Base-by-base conservation (phyloP, 73 alveolate species). In the Paramecium caudatum region DNA sequence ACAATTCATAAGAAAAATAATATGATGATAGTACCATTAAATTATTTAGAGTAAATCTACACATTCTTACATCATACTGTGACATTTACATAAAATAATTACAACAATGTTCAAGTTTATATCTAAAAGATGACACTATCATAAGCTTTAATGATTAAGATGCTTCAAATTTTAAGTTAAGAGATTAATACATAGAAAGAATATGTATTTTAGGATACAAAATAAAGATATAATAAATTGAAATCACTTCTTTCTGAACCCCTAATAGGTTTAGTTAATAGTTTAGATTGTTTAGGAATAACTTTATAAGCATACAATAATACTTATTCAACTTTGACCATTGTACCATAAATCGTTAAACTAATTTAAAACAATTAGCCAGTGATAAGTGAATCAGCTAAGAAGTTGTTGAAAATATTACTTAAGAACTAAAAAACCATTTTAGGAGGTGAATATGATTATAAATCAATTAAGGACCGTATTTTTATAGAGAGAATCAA, bases 211-310 rank as follows among this genome's bases (percentile, higher is more conserved):
- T 74, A 74, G n/a, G 69, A 74, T 74, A 27, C 43, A 13, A 45
- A 74, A 5, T 17, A 37, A 19, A 45, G 68, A 7, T 21, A 27
- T 8, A 16, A 74, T 8, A 74, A 74, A 21, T 45, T 74, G 33
- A 74, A 74, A 43, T 21, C 69, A 1, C 17, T 41, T 21, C 34
- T 74, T 8, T 27, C 43, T 19, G 88, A 74, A 74, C 5, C 36
- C n/a, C 32, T 41, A 74, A 74, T 74, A 10, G 43, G 19, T 74
- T 12, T 74, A 74, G 65, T 74, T 3, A 74, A 74, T 74, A 41
- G 88, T 41, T 21, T 74, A 37, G 88, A 74, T 74, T 36, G 69
- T 74, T 16, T 74, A 13, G 88, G 88, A 43, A 74, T 74, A 1
- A 74, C 88, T 0, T 74, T 74, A 39, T 7, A 36, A 74, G 39